Conservation (phyloP, 345 rosid species). For the Populus euphratica region DNA sequence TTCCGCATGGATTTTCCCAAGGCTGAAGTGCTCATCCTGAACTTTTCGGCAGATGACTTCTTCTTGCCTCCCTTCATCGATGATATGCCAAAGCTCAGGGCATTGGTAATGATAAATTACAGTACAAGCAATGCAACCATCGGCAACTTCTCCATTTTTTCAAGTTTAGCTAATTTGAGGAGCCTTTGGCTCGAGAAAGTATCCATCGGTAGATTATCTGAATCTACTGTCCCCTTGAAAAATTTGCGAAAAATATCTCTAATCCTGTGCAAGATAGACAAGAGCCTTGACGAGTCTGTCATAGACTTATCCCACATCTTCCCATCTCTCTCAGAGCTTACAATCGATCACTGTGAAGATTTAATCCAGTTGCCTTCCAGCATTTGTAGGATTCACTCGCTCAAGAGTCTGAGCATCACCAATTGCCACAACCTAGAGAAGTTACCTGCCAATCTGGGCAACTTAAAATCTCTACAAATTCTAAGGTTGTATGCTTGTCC, state of each 20-base stretch:
- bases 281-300: slow-evolving; percentile 50
- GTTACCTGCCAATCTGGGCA: slow-evolving; percentile 52
- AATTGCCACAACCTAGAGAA: slow-evolving; percentile 69
- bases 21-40: slow-evolving; percentile 77
- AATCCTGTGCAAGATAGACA: slow-evolving; percentile 65
- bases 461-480: slow-evolving; percentile 44
- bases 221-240: slow-evolving; percentile 40
- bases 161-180: slow-evolving; percentile 47
- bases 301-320: slow-evolving; percentile 47
- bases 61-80: slow-evolving; percentile 73
- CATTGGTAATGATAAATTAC: slow-evolving; percentile 63
- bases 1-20: slow-evolving; percentile 69
- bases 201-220: slow-evolving; percentile 43
- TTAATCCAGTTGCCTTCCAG: slow-evolving; percentile 52
- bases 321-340: slow-evolving; percentile 60
- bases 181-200: slow-evolving; percentile 92
- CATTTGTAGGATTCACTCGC: slow-evolving; percentile 46
- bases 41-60: slow-evolving; percentile 57
- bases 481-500: slow-evolving; percentile 82
- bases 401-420: slow-evolving; percentile 65
- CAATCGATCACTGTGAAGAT: slow-evolving; percentile 81
- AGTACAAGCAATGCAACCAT: slow-evolving; percentile 50
- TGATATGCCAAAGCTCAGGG: slow-evolving; percentile 74
- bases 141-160: slow-evolving; percentile 48
- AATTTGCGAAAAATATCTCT: slow-evolving; percentile 60